Evolutionary conservation across 140 eudicot species (phyloP), one percentile per base, ranked within the genome.

Genomic region (Cichorium intybus): DNA sequence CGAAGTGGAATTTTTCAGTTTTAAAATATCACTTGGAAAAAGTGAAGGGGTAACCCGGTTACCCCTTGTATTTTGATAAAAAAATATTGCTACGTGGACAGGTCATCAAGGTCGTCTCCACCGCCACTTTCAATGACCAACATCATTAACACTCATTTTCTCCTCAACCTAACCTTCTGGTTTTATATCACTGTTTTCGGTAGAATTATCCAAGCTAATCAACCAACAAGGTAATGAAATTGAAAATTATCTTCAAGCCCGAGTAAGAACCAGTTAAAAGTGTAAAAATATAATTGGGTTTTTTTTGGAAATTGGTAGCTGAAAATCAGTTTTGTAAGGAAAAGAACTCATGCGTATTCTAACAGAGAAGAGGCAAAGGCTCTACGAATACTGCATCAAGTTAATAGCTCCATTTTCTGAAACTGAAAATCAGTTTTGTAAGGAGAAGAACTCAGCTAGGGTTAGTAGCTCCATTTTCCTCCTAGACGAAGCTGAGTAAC

Each of bases 91-190:
- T n/a, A n/a, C n/a, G n/a, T n/a, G n/a, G n/a, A n/a, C n/a, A n/a
- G n/a, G n/a, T n/a, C n/a, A n/a, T n/a, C n/a, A n/a, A n/a, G n/a
- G n/a, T n/a, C n/a, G n/a, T n/a, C n/a, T n/a, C n/a, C n/a, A n/a
- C n/a, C n/a, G n/a, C n/a, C n/a, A n/a, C 96, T 54, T 87, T 82
- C 62, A 84, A 80, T 5, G 96, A 87, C 34, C 87, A 81, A 22
- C 77, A 69, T 11, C 87, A 75, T 10, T 81, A 68, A 6, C 72
- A 64, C 60, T 46, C 76, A 16, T 45, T 75, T 9, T 64, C 76
- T 10, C 67, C 72, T 45, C 85, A 85, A 60, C n/a, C n/a, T n/a
- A n/a, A n/a, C 66, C 84, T 10, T 74, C 76, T 17, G 31, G 56
- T 45, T 37, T 62, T 1, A 43, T 35, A 34, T 75, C 90, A 3